Conservation (phyloP, 345 rosid species). For the Microcos paniculata region DNA sequence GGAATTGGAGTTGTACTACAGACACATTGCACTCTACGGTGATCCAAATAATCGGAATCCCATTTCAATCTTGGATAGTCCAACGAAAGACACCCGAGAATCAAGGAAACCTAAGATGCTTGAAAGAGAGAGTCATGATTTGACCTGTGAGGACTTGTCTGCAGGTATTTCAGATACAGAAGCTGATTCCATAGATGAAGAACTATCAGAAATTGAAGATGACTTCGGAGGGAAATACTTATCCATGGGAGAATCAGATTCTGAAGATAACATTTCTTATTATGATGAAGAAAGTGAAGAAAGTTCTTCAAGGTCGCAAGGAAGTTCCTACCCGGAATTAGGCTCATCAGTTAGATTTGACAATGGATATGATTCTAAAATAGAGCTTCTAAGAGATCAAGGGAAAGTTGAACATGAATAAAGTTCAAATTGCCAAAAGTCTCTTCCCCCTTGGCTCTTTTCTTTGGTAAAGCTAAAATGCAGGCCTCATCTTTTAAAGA, state of each 20-base stretch:
- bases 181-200: constrained; percentile 22
- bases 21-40: constrained; percentile 76
- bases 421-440: background rate
- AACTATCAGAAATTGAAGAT: constrained; percentile 36
- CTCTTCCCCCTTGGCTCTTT: background rate
- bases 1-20: constrained; percentile 75
- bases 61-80: constrained; percentile 44
- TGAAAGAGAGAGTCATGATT: constrained; percentile 18
- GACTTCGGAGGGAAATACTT: constrained; percentile 24
- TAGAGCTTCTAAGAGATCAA: background rate
- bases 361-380: constrained; percentile 7
- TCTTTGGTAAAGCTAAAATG: background rate
- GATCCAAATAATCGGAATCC: constrained; percentile 60
- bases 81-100: constrained; percentile 26
- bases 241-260: constrained; percentile 31
- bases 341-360: constrained; percentile 16
- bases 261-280: constrained; percentile 19
- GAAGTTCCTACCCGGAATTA: background rate
- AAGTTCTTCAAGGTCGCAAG: background rate
- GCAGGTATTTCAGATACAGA: constrained; percentile 27
- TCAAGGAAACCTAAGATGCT: constrained; percentile 23
- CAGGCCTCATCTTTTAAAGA: background rate
- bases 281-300: constrained; percentile 10
- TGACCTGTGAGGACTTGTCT: constrained; percentile 9
- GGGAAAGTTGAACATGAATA: background rate